phyloP scores from a whole-genome alignment of 148 eudicot species.

The Limonium bicolor region DNA sequence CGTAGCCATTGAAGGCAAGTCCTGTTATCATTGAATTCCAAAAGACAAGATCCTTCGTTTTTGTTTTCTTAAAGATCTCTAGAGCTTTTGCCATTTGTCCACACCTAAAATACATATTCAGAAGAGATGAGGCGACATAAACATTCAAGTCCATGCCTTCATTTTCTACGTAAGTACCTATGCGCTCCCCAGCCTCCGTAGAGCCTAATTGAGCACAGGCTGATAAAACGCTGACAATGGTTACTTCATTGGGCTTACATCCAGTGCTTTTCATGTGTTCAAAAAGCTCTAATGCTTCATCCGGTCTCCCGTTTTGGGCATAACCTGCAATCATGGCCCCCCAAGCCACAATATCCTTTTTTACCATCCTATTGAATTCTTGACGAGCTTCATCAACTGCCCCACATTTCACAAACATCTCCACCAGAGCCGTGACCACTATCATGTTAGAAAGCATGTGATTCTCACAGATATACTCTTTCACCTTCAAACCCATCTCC shows the following conservation, averaged over 20 bases:
- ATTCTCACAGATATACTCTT: constrained; percentile 17
- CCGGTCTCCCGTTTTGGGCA: constrained; percentile 34
- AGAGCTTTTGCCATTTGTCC: constrained; percentile 32
- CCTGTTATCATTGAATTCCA: constrained; percentile 48
- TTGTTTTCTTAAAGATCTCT: constrained; percentile 22
- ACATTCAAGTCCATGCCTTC: constrained; percentile 4
- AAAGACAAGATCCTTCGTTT: constrained; percentile 28
- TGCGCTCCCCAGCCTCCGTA: constrained; percentile 24
- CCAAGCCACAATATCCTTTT: constrained; percentile 28
- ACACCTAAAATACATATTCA: constrained; percentile 42
- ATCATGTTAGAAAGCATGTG: constrained; percentile 16
- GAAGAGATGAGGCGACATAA: constrained; percentile 29
- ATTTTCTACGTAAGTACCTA: constrained; percentile 8
- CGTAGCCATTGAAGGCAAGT: constrained; percentile 25
- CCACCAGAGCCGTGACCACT: constrained; percentile 27
- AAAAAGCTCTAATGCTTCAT: constrained; percentile 39
- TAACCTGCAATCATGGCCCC: constrained; percentile 27
- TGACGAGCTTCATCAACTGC: constrained; percentile 15
- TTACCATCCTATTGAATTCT: constrained; percentile 11
- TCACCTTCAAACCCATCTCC: constrained; percentile 33
- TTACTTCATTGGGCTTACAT: constrained; percentile 23
- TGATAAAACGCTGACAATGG: constrained; percentile 1
- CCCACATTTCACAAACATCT: constrained; percentile 32
- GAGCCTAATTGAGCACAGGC: constrained; percentile 21
- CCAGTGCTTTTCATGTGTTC: constrained; percentile 21